Base-by-base conservation (phyloP, 75 land plant genomes). In the Adiantum capillusveneris region DNA sequence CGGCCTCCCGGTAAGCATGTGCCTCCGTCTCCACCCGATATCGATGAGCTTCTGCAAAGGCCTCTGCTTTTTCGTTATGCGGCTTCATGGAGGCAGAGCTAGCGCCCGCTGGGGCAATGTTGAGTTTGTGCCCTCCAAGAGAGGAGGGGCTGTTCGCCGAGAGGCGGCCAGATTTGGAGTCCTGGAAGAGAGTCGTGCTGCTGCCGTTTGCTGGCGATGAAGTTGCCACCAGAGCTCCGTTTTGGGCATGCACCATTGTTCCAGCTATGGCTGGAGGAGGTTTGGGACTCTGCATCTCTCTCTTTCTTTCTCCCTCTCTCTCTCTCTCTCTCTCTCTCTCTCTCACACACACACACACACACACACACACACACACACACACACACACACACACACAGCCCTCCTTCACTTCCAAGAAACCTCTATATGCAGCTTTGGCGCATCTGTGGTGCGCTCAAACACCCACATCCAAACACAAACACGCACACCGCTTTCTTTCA, bases 1-100 rank as follows among this genome's bases (percentile, higher is more conserved):
- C 57, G 28, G 71, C 57, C 6, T 67, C 71, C 29, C 68, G 56
- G 24, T 72, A 77, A 29, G 77, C 77, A 30, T 63, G 56, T 1
- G 79, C 79, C 51, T 77, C 71, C 0, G 71, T 64, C 41, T 73
- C 65, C 14, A 73, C 75, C 0, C 71, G 54, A 13, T 63, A 56
- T 21, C 75, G 44, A 20, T 72, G 75, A 0, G 71, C 75, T 29
- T 67, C 64, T 1, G 71, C 75, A 30, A 72, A 39, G 53, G 71
- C 75, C 58, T 72, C 71, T 0, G 64, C 75, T 29, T 59, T 66
- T 44, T 69, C 65, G 29, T 66, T 72, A 11, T 62, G 60, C 5
- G 55, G 28, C 55, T 25, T 34, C 7, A 5, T 34, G 37, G 37
- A 5, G 9, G 37, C 9, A 9, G 37, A 34, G 7, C 7, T 5